Percentiles rank a stretch among this genome's conserved stretches.
phyloP scores from a whole-genome alignment of 1,139 yeast genomes.

The Pichia sp. region DNA sequence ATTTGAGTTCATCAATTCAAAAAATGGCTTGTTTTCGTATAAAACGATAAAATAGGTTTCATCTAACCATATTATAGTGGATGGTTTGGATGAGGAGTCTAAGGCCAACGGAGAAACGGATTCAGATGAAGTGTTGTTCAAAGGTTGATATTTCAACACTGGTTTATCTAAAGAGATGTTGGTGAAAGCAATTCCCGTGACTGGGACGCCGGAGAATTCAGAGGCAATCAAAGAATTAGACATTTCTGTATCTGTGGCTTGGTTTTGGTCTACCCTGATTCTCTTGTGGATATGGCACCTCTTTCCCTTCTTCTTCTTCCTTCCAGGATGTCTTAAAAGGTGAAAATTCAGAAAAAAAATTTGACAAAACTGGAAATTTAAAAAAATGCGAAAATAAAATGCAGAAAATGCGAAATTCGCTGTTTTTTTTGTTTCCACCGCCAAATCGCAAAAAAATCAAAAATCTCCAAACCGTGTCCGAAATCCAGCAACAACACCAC shows the following conservation, averaged over 20 bases:
- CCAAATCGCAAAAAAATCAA: no score
- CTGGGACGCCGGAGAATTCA: conserved; percentile 9
- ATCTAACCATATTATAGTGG: conserved; percentile 15
- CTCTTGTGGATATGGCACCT: no score
- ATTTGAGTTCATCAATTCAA: conserved; percentile 15
- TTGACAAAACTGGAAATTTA: background rate
- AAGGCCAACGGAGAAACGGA: conserved; percentile 11
- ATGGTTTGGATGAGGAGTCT: conserved; percentile 9
- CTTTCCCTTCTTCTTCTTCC: no score
- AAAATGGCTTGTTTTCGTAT: conserved; percentile 16
- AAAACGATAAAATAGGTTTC: conserved; percentile 11
- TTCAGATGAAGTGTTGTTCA: conserved; percentile 3
- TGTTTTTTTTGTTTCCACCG: no score
- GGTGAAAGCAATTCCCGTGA: conserved; percentile 49
- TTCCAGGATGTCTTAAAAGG: background rate
- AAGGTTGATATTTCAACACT: conserved; percentile 62
- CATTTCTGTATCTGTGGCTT: background rate
- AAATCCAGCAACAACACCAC: background rate
- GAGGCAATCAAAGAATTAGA: conserved; percentile 13
- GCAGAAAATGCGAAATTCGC: background rate
- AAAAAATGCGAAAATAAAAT: background rate
- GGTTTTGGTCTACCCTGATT: background rate
- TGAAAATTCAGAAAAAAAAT: background rate
- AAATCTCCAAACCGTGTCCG: no score
- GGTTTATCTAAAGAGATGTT: conserved; percentile 73